A percentile compares a stretch with the other conserved stretches of the same genome.
Conservation (phyloP, 169 alveolate species). For the Cryptosporidium viatorum region DNA sequence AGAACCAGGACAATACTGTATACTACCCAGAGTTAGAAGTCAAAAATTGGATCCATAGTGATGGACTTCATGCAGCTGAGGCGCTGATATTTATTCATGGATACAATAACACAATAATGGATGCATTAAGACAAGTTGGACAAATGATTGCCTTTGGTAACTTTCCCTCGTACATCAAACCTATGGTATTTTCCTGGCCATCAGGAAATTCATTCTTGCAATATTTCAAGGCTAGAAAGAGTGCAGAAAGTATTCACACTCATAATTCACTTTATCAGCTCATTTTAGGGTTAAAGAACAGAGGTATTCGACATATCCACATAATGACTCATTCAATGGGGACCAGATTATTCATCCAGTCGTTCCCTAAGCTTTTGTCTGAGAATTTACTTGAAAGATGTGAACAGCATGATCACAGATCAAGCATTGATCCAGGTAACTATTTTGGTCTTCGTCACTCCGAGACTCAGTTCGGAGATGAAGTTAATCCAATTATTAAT, state of each 20-base stretch:
- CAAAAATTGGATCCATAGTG: conserved; percentile 81
- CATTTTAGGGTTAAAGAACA: conserved; percentile 56
- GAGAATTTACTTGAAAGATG: conserved; percentile 77
- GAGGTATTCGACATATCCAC: conserved; percentile 86
- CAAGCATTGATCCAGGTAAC: conserved; percentile 22
- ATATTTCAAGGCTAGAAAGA: conserved; percentile 78
- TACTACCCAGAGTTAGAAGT: conserved; percentile 69
- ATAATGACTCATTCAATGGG: conserved; percentile 87
- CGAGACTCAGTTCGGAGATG: conserved; percentile 15
- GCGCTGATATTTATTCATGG: conserved; percentile 87
- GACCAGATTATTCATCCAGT: conserved; percentile 82
- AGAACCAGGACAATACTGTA: conserved; percentile 74
- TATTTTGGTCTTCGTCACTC: conserved; percentile 30
- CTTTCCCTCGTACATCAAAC: conserved; percentile 86
- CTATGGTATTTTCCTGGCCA: conserved; percentile 87
- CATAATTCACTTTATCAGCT: conserved; percentile 55
- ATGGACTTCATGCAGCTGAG: conserved; percentile 81
- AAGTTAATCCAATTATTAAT: not conserved
- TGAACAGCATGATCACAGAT: conserved; percentile 75
- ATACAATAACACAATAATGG: conserved; percentile 77
- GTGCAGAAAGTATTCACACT: conserved; percentile 67
- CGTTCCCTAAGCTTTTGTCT: conserved; percentile 81
- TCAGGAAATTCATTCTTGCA: conserved; percentile 79
- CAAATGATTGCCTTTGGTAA: conserved; percentile 86
- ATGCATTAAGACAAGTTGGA: conserved; percentile 81